phyloP scores from a whole-genome alignment of 495 filamentous ascomycete genomes.

The Xylaria flabelliformis region DNA sequence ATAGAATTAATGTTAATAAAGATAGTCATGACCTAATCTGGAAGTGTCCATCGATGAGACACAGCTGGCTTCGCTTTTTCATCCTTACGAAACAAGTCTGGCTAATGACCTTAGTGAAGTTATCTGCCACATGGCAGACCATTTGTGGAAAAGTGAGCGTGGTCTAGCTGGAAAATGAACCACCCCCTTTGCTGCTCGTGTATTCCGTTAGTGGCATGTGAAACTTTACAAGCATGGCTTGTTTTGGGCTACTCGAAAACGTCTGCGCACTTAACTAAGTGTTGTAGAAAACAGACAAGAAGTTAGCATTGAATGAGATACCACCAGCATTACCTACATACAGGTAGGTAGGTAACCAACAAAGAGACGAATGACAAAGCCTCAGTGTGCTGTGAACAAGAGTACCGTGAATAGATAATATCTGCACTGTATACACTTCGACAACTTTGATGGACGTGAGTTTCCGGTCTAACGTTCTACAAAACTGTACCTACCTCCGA shows the following conservation, averaged over 20 bases:
- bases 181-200: no score
- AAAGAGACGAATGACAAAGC: background rate
- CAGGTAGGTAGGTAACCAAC: no score
- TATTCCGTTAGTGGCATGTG: background rate
- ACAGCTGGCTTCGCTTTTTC: background rate
- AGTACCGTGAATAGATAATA: background rate
- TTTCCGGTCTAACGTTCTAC: conserved; percentile 9
- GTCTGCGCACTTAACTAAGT: background rate
- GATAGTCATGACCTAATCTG: background rate
- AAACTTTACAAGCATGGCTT: background rate
- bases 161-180: background rate
- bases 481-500: background rate
- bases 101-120: background rate
- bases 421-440: background rate
- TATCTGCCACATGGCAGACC: background rate
- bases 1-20: conserved; percentile 35
- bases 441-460: background rate
- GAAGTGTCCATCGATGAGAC: background rate
- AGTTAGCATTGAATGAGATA: background rate
- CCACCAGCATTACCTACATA: background rate
- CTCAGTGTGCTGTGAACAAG: background rate
- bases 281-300: background rate
- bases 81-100: background rate
- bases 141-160: background rate
- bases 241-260: background rate